Base-by-base conservation (phyloP, 2,329 filamentous ascomycete species). In the Aspergillus pseudoglaucus region DNA sequence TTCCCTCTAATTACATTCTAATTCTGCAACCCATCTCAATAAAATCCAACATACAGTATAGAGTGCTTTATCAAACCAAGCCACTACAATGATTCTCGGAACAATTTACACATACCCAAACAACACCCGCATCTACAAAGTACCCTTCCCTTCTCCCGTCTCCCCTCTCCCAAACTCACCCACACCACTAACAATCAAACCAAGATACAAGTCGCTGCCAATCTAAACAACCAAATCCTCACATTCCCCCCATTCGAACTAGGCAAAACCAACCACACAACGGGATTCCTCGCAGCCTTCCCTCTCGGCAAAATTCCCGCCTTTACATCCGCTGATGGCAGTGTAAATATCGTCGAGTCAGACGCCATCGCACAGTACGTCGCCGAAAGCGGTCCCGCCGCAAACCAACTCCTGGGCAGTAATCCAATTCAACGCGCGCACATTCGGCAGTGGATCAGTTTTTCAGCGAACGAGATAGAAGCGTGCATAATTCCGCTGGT, bases 301-400 rank as follows among this genome's bases (percentile, higher is more conserved):
- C 74, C 76, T 14, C 56, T 75, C 32, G 75, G 75, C 57, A 79
- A 78, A 57, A 71, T 78, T 4, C 76, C 76, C 10, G 70, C 68
- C 33, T 71, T 79, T 48, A 75, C 77, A 57, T 66, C 64, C 32
- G 62, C 72, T 15, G 72, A 77, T 53, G 75, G 75, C 42, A 69
- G 75, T 59, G 9, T 30, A 30, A 60, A 50, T 52, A 47, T 79
- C 30, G 56, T 68, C 51, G 76, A 79, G 53, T 67, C 68, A 30
- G 66, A 68, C 25, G 76, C 76, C 47, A 79, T 79, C 56, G 61
- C 66, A 15, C 62, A 63, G 38, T 77, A 74, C 61, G 49, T 77
- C 32, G 74, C 75, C 41, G 69, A 69, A 45, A 67, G 65, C 35
- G 76, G 76, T 6, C 72, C 75, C 35, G 62, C 64, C 47, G 65